Base-by-base conservation (phyloP, 2,329 filamentous ascomycete genomes). In the Phyllosticta paracitricarpa region DNA sequence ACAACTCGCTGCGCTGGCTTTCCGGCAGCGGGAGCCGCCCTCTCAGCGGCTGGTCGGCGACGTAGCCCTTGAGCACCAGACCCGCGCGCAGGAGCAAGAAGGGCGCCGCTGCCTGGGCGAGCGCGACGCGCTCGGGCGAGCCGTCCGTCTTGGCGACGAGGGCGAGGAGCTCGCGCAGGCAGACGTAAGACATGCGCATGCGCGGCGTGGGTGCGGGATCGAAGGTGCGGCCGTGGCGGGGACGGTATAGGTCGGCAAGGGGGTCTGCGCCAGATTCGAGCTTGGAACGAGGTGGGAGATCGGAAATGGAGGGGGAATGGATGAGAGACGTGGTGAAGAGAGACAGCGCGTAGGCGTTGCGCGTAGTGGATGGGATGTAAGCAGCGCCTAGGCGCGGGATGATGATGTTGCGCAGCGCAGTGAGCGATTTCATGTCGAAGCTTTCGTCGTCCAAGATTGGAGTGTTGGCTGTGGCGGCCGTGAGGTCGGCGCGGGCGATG, bases 21-120 rank as follows among this genome's bases (percentile, higher is more conserved):
- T 90, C 79, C 0, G 93, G 93, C 71, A 94, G 89, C 4, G 94
- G 94, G 85, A 95, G 94, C 57, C 86, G 83, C 0, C 94, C 92
- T 14, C 94, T 82, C 22, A 99, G 78, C 0, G 93, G 92, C 70
- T 97, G 93, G 72, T 99, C 94, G 3, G 91, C 89, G 54, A 95
- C 86, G 70, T 96, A 97, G 0, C 87, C 81, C 61, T 90, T 86
- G n/a, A 97, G 76, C 0, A 89, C 86, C 17, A 96, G 78, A 0
- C 89, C 91, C 12, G 89, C 85, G 2, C 94, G 86, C 1, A 96
- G 78, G 54, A 97, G 87, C 2, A 97, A 80, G 68, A 90, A 93
- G 0, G 91, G 91, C 0, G 89, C 87, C 0, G 87, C 84, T 3
- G 88, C 88, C 69, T 85, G 82, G 0, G 93, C 89, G 17, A 97